Evolutionary conservation across 176 grass and related monocot species (phyloP), one percentile per base, ranked within the genome.

Genomic region (Olyra latifolia): DNA sequence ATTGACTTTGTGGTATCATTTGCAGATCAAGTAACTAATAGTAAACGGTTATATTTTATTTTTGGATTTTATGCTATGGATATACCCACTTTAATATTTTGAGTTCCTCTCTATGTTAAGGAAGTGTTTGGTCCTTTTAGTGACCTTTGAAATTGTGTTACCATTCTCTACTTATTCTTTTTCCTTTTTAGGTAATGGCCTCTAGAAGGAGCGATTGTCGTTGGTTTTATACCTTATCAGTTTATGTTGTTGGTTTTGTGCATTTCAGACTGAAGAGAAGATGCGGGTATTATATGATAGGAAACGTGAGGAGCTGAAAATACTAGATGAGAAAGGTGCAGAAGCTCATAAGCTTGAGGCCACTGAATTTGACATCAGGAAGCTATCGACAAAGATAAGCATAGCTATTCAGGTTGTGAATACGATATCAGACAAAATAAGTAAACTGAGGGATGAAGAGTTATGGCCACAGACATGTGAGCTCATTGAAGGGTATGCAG

Each of bases 391-490:
- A 53, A 95, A 82, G 85, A 91, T 99, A 86, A 96, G 88, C 88
- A 93, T 99, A 66, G 93, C 93, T 15, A 99, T 99, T 80, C 97
- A 99, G 71, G 75, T 99, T 62, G 93, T 99, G 22, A 89, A 88
- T 80, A 80, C 88, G 60, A 91, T 99, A 80, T 95, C 97, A 60
- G 77, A 84, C 11, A 95, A 93, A 82, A 99, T 99, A n/a, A 96
- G 91, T 76, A 91, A 86, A 67, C 68, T 99, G 30, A 89, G 97
- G 69, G 97, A 99, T 82, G 90, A 99, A 62, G 97, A 96, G 66
- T 87, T 99, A 80, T 99, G 97, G 97, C 93, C 93, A 74, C 90
- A 96, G 82, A 89, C 86, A 77, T 91, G 84, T 76, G 93, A 96
- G 63, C 85, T 99, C 32, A 83, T 99, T 47, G 86, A 91, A 93